Base-by-base conservation (phyloP, 2,329 filamentous ascomycete genomes). In the Myrmaecium sp. region DNA sequence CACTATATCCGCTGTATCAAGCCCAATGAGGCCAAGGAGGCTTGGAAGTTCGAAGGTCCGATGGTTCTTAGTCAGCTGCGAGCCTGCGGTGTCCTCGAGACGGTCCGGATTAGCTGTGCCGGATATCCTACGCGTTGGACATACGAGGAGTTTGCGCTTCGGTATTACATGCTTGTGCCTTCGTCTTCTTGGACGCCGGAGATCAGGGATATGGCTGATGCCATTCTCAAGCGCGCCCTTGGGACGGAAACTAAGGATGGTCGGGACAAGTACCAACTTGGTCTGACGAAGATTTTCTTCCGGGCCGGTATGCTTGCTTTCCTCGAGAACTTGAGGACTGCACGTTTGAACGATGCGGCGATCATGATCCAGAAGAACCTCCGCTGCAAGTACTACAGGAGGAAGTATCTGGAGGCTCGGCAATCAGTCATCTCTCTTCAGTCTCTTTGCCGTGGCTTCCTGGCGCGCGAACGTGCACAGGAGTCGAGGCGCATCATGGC, bases 1-100 rank as follows among this genome's bases (percentile, higher is more conserved):
- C 89, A 98, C 55, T 98, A 98, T 55, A 98, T 98, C 47, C 75
- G 89, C 40, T 98, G 89, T 52, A 95, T 98, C 57, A 98, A 98
- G 58, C 89, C 89, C 17, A 98, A 98, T 49, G 89, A 98, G 56
- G 81, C 73, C 26, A 98, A 98, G 55, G 80, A 80, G 44, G 72
- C 89, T 0, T 98, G 89, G 89, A 86, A 91, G 43, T 98, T 95
- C 35, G 89, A 98, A 49, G 89, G 89, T 0, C 89, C 91, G 3
- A 98, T 98, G 89, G 89, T 98, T 39, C 67, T 98, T 33, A 93
- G 82, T 54, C 89, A 98, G 55, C 64, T 98, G 43, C 75, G 91
- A 54, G 89, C 89, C 56, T 98, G 89, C 58, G 89, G 89, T 84
- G 91, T 98, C 19, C 69, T 98, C 31, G 89, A 98, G 57, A 98